A percentile compares a stretch with the other conserved stretches of the same genome.
These are phyloP conservation scores for Neopestalotiopsis clavispora DNA, from an alignment of 2,329 filamentous ascomycete species.

Conservation along the genomic window DNA sequence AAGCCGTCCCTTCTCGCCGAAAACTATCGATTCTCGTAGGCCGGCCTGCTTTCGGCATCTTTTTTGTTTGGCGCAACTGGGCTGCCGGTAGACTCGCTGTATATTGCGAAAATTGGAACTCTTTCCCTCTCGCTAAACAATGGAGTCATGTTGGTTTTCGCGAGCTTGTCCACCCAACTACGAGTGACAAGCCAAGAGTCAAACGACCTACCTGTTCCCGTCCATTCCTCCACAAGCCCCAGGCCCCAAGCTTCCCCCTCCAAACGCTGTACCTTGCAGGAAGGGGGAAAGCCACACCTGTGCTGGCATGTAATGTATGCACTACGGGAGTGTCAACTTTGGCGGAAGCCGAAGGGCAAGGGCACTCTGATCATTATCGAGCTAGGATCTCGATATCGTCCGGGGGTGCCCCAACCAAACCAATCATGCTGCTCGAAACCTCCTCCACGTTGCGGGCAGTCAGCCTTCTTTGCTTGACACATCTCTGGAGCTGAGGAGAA, in stretches of 20 bases:
- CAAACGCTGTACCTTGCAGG: constrained; percentile 14
- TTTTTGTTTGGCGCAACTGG: neutral
- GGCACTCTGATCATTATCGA: neutral
- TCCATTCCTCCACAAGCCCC: neutral
- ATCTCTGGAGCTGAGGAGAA: neutral
- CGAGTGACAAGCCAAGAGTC: neutral
- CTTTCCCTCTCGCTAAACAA: neutral
- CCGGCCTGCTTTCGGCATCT: neutral
- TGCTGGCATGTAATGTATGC: neutral
- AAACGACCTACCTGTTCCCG: neutral
- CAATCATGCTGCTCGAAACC: neutral
- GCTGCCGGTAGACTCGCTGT: neutral
- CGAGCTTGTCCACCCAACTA: neutral
- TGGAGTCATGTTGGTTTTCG: neutral
- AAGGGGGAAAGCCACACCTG: neutral
- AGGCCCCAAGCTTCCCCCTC: neutral
- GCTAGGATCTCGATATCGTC: neutral
- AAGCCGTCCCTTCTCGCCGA: constrained; percentile 13
- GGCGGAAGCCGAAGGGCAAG: neutral
- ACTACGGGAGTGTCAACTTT: neutral
- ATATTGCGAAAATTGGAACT: neutral
- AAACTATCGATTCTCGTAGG: constrained; percentile 10
- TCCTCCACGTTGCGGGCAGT: constrained; percentile 14
- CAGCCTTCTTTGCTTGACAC: constrained; percentile 2
- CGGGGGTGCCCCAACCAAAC: neutral